These are phyloP conservation scores for Eimeria praecox DNA, from an alignment of 169 alveolate species.

Conservation along the genomic window DNA sequence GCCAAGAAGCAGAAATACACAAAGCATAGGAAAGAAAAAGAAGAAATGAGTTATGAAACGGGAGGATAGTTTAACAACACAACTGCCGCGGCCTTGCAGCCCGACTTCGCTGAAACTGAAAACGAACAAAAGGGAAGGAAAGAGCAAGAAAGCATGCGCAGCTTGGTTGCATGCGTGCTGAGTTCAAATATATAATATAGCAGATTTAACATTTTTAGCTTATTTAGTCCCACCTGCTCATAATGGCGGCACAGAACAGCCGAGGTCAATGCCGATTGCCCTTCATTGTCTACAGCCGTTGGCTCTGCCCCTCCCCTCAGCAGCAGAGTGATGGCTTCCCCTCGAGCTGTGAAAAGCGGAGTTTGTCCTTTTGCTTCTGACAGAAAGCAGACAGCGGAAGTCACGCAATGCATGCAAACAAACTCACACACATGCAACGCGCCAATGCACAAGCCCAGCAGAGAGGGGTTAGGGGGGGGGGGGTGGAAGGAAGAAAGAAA, in stretches of 20 bases:
- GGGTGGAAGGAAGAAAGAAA: neutral
- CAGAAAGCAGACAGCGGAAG: neutral
- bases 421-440: neutral
- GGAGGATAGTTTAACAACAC: too few species aligned
- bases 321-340: slow-evolving; percentile 26
- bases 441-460: neutral
- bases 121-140: neutral
- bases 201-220: too few species aligned
- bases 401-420: neutral
- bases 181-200: too few species aligned
- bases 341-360: slow-evolving; percentile 61
- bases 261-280: slow-evolving; percentile 61
- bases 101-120: neutral
- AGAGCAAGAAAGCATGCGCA: neutral
- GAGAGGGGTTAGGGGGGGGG: neutral
- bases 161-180: too few species aligned
- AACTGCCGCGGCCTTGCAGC: neutral
- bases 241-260: slow-evolving; percentile 35
- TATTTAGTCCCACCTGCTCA: slow-evolving; percentile 76
- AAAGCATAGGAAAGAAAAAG: neutral
- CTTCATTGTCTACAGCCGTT: slow-evolving; percentile 38
- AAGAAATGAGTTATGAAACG: too few species aligned
- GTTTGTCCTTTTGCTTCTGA: slow-evolving; percentile 44
- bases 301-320: slow-evolving; percentile 52
- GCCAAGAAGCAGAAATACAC: neutral